Evolutionary conservation across 805 yeast species (phyloP), one percentile per base, ranked within the genome.

Genomic region (Ogataea salicorniae): DNA sequence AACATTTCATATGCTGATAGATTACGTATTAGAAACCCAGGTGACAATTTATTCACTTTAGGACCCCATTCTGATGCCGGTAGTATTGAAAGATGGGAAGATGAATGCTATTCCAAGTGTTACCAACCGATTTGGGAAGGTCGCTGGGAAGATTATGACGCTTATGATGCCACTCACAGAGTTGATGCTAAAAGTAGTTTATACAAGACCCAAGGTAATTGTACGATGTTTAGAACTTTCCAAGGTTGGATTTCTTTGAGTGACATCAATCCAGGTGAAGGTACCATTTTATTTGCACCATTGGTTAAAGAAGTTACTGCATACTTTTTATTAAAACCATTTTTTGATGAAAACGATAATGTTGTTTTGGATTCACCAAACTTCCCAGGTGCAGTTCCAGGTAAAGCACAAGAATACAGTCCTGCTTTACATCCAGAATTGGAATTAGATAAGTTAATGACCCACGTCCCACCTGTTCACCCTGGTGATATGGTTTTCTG

Each of bases 61-160:
- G 71, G 68, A n/a, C 67, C 70, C 13, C 77, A 73, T 46, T 58
- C 64, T 13, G 77, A 73, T 51, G 62, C 70, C 9, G 71, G 74
- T 7, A 66, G 74, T 2, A 54, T 73, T 38, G 77, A 72, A 52
- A 58, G 78, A 47, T 74, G 78, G 77, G 76, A 73, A 52, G 77
- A 74, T 53, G 50, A 46, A 14, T 64, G 58, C 35, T 74, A 71
- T 55, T 49, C 69, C 9, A 50, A 55, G 6, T 60, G 62, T 37
- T 74, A 73, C 52, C 46, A 55, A 14, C 57, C 56, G 18, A 69
- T 74, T 22, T 66, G 64, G 37, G 66, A 64, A 11, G 74, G 73
- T 4, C 47, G 55, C 8, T 72, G 77, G 77, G 75, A 73, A 57
- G 58, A 66, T 6, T 73, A 61, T 56, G 77, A 74, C 46, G 68